These are phyloP conservation scores for Sugiyamaella sp. DNA, from an alignment of 1,139 yeast species.

Conservation along the genomic window DNA sequence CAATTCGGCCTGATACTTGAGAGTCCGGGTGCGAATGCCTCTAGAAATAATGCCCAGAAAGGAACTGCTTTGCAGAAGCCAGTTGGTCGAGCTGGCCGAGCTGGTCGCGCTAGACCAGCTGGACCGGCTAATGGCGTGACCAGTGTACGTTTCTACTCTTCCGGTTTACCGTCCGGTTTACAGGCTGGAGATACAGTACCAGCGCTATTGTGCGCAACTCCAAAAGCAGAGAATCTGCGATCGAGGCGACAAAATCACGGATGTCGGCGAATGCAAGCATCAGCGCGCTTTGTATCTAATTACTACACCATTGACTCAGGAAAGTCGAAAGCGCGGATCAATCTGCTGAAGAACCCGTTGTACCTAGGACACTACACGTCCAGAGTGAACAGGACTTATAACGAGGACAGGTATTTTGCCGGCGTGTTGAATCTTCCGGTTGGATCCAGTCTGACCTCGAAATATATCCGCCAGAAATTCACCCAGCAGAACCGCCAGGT, in stretches of 20 bases:
- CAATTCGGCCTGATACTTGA: too few relatives aligned
- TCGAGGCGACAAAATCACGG: too few relatives aligned
- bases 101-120: too few relatives aligned
- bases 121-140: too few relatives aligned
- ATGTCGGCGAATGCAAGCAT: neutral
- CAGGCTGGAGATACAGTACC: too few relatives aligned
- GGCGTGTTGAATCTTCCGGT: slow-evolving; percentile 54
- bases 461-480: slow-evolving; percentile 31
- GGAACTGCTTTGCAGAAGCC: too few relatives aligned
- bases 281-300: slow-evolving; percentile 5
- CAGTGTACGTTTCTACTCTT: too few relatives aligned
- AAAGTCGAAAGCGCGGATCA: slow-evolving; percentile 45
- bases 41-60: too few relatives aligned
- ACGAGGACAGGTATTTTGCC: slow-evolving; percentile 79
- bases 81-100: too few relatives aligned
- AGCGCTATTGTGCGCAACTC: too few relatives aligned
- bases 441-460: slow-evolving; percentile 44
- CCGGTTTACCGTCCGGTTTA: too few relatives aligned
- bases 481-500: slow-evolving; percentile 41
- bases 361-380: slow-evolving; percentile 81
- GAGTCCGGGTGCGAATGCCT: too few relatives aligned
- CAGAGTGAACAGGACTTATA: slow-evolving; percentile 72
- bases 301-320: slow-evolving; percentile 9
- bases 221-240: neutral
- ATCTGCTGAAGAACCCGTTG: slow-evolving; percentile 67